Evolutionary conservation across 176 grass and related monocot species (phyloP).

Genomic region (Aegilops sharonensis): DNA sequence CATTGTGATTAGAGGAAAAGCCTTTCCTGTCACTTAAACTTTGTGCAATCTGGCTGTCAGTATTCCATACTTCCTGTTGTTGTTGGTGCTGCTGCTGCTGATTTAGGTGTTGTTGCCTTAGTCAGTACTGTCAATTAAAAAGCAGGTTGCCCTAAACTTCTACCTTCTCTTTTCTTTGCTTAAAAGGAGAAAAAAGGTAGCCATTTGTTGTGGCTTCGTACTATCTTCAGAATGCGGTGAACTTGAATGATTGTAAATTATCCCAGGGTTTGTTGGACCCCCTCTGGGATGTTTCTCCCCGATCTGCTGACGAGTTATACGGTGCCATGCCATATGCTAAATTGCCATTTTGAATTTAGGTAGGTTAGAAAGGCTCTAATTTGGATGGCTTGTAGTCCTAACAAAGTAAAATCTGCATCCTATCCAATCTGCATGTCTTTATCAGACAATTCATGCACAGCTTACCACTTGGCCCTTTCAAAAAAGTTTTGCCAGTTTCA

Average conservation of each 20-base stretch:
- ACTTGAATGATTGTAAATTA: background rate
- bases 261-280: background rate
- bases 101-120: background rate
- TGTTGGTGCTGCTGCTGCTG: background rate
- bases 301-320: background rate
- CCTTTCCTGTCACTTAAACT: background rate
- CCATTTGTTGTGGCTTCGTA: background rate
- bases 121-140: background rate
- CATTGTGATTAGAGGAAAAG: background rate
- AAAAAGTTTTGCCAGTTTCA: background rate
- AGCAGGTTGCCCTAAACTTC: background rate
- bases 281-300: background rate
- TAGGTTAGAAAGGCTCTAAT: background rate
- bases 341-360: background rate
- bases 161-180: background rate
- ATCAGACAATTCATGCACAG: background rate
- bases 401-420: background rate
- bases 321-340: background rate
- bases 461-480: background rate
- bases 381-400: background rate
- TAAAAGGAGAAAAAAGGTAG: background rate
- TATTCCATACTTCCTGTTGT: background rate
- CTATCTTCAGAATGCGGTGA: background rate
- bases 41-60: background rate
- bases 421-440: background rate